A percentile compares a stretch with the other conserved stretches of the same genome.
These are phyloP conservation scores for Boletus rufocinnamomeus DNA, from an alignment of 768 basidiomycete species.

Conservation along the genomic window DNA sequence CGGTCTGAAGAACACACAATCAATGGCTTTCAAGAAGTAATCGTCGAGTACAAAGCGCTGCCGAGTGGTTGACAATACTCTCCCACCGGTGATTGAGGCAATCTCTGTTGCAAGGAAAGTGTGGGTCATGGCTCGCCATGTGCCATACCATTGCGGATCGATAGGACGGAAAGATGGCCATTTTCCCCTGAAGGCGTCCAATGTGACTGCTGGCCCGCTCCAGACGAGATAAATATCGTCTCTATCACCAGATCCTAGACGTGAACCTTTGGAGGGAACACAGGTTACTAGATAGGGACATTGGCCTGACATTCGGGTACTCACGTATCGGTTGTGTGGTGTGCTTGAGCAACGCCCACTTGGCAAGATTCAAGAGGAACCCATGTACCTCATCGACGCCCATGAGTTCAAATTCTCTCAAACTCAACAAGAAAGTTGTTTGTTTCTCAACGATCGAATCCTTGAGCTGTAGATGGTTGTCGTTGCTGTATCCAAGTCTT, in stretches of 20 bases:
- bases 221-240: conserved; percentile 16
- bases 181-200: conserved; percentile 13
- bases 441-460: conserved; percentile 11
- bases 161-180: conserved; percentile 5
- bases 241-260: background rate
- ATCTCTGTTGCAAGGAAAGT: conserved; percentile 4
- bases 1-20: conserved; percentile 22
- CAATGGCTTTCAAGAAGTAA: conserved; percentile 19
- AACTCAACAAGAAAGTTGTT: conserved; percentile 5
- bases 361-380: conserved; percentile 25
- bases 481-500: background rate
- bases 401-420: conserved; percentile 19
- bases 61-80: background rate
- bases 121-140: conserved; percentile 14
- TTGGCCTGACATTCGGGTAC: background rate
- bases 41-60: conserved; percentile 24
- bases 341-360: conserved; percentile 12
- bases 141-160: conserved; percentile 5
- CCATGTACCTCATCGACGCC: conserved; percentile 22
- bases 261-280: background rate
- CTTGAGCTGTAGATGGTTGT: background rate
- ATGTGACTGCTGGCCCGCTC: conserved; percentile 14
- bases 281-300: background rate
- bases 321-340: background rate
- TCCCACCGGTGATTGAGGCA: background rate